Percentiles rank a stretch among this genome's conserved stretches.
Evolutionary conservation across 371 early-diverging fungal species (phyloP).

Genomic region (Blyttiomyces sp.): DNA sequence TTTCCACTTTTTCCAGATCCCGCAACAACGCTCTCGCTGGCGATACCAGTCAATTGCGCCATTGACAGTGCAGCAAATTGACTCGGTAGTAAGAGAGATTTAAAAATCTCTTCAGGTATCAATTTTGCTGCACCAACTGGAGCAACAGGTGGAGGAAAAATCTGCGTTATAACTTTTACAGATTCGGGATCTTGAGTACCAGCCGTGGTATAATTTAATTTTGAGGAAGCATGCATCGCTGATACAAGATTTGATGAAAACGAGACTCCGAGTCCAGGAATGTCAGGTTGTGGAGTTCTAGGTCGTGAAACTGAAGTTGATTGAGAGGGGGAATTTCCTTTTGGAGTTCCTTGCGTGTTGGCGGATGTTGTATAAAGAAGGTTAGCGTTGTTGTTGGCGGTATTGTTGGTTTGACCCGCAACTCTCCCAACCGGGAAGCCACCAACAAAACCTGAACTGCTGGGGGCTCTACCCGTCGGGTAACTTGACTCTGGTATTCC

Average conservation of each 20-base stretch:
- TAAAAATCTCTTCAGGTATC: neutral
- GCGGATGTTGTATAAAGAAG: too few species aligned
- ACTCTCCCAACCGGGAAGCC: conserved; percentile 16
- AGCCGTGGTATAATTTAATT: too few species aligned
- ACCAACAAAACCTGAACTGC: conserved; percentile 17
- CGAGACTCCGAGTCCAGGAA: neutral
- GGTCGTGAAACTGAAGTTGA: neutral
- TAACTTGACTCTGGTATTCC: conserved; percentile 3
- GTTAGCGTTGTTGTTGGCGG: neutral
- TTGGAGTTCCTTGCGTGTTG: neutral
- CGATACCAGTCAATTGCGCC: neutral
- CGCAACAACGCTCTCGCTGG: neutral
- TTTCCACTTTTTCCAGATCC: neutral
- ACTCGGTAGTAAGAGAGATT: neutral
- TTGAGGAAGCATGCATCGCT: too few species aligned
- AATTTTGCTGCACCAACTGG: too few species aligned
- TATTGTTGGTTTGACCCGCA: neutral
- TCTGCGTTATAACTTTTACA: too few species aligned
- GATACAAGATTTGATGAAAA: neutral
- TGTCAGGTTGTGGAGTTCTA: neutral
- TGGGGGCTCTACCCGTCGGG: conserved; percentile 23
- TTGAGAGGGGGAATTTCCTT: too few species aligned
- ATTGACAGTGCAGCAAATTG: neutral
- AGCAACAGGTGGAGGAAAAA: too few species aligned
- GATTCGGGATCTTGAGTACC: too few species aligned